These are phyloP conservation scores for Phytopythium helicoides DNA, from an alignment of 352 stramenopile genomes.

Conservation along the genomic window DNA sequence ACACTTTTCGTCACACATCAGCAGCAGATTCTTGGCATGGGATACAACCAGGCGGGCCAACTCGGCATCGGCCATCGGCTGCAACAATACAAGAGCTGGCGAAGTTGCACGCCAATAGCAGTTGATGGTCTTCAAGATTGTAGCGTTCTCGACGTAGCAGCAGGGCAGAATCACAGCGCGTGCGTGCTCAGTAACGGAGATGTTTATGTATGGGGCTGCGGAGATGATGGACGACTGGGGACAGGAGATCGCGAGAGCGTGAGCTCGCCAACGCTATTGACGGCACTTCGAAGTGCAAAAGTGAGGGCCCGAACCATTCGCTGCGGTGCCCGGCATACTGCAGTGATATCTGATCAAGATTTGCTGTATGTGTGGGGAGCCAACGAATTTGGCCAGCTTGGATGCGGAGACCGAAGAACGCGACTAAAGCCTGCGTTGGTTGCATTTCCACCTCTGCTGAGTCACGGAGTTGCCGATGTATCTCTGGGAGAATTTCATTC, in stretches of 20 bases:
- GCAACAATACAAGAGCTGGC: slow-evolving; percentile 60
- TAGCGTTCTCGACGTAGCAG: slow-evolving; percentile 68
- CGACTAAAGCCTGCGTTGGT: slow-evolving; percentile 47
- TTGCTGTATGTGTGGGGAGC: slow-evolving; percentile 77
- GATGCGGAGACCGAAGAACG: slow-evolving; percentile 48
- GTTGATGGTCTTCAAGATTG: slow-evolving; percentile 47
- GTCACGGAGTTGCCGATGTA: slow-evolving; percentile 53
- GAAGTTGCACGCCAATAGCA: slow-evolving; percentile 55
- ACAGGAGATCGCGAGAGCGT: slow-evolving; percentile 36
- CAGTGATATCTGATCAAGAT: slow-evolving; percentile 59
- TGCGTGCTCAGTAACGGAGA: slow-evolving; percentile 71
- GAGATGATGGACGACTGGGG: slow-evolving; percentile 64
- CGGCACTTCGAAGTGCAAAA: slow-evolving; percentile 34
- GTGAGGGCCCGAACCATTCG: slow-evolving; percentile 46
- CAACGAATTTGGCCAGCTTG: slow-evolving; percentile 80
- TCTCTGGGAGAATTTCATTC: slow-evolving; percentile 74
- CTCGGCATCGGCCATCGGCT: slow-evolving; percentile 63
- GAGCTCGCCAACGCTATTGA: slow-evolving; percentile 31
- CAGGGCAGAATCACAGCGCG: slow-evolving; percentile 71
- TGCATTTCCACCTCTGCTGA: slow-evolving; percentile 28
- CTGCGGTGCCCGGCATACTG: slow-evolving; percentile 67
- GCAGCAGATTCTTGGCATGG: slow-evolving; percentile 73
- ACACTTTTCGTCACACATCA: slow-evolving; percentile 78
- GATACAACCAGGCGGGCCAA: slow-evolving; percentile 78
- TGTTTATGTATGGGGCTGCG: slow-evolving; percentile 75